Percentiles rank a stretch among this genome's conserved stretches.
phyloP scores from a whole-genome alignment of 768 basidiomycete species.

The Collybia sp. region DNA sequence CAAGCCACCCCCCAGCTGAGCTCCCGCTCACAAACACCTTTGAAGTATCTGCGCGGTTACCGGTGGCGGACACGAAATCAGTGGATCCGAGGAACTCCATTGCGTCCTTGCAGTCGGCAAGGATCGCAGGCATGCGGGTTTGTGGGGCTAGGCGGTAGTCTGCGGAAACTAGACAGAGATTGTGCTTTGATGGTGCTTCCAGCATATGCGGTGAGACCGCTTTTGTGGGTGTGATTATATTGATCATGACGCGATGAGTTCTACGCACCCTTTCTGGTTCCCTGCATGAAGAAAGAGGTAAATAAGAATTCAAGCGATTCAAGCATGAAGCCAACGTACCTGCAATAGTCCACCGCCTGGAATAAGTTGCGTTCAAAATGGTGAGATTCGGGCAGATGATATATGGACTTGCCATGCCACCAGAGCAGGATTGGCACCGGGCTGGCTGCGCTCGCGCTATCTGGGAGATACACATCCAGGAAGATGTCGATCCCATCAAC shows the following conservation, averaged over 20 bases:
- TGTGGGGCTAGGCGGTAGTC: constrained; percentile 35
- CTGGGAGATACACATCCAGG: constrained; percentile 30
- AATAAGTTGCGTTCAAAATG: not conserved
- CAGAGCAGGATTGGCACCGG: constrained; percentile 26
- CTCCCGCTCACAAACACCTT: constrained; percentile 30
- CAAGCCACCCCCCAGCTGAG: constrained; percentile 35
- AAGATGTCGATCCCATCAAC: constrained; percentile 26
- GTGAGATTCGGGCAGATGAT: not conserved
- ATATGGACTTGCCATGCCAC: constrained; percentile 27
- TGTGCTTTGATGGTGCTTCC: constrained; percentile 22
- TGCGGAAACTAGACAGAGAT: constrained; percentile 24
- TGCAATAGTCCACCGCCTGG: constrained; percentile 28
- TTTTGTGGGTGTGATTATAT: constrained; percentile 6
- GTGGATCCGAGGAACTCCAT: constrained; percentile 24
- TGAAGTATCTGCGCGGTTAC: constrained; percentile 20
- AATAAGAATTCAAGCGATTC: not conserved
- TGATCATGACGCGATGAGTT: not conserved
- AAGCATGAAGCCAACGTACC: constrained; percentile 6
- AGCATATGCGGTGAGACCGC: constrained; percentile 30
- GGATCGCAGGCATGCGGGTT: constrained; percentile 27
- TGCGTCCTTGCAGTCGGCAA: constrained; percentile 28
- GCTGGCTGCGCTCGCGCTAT: constrained; percentile 18
- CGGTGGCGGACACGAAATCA: constrained; percentile 20
- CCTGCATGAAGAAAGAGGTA: constrained; percentile 9
- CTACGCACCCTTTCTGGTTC: constrained; percentile 19